Conservation (phyloP, 768 basidiomycete species). For the Roridomyces roridus region DNA sequence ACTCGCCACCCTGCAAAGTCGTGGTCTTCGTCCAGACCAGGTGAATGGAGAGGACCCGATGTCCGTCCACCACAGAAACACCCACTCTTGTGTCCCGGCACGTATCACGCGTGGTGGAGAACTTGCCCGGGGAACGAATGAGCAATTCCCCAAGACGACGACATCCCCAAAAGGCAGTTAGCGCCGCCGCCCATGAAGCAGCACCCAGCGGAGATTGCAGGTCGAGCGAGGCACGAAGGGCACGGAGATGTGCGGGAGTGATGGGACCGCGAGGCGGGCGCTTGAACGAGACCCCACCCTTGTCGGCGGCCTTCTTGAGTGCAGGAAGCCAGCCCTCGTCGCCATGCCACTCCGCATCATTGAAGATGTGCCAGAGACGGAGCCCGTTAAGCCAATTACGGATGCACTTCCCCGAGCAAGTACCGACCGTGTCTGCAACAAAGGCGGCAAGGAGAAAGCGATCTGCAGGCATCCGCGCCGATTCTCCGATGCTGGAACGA, state of each 20-base stretch:
- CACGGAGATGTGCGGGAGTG: background rate
- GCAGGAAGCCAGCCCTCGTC: background rate
- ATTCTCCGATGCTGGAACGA: background rate
- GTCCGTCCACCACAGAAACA: no score
- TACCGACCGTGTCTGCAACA: background rate
- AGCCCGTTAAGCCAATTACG: background rate
- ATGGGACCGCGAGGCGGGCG: background rate
- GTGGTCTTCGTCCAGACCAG: no score
- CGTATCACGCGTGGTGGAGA: background rate
- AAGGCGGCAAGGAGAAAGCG: conserved; percentile 7
- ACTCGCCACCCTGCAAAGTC: no score
- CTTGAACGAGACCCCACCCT: background rate
- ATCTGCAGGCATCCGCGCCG: background rate
- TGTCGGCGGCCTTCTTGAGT: background rate
- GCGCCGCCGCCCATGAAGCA: background rate
- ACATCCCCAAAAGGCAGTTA: background rate
- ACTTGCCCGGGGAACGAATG: background rate
- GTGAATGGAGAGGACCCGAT: background rate
- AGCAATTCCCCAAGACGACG: background rate
- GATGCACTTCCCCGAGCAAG: background rate
- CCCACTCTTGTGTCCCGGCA: background rate
- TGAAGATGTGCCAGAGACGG: background rate
- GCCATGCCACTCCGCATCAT: conserved; percentile 3
- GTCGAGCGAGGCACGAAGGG: background rate
- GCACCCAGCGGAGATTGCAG: background rate